Evolutionary conservation across 1,139 yeast genomes (phyloP).

Genomic region (Zygoascus hellenicus): DNA sequence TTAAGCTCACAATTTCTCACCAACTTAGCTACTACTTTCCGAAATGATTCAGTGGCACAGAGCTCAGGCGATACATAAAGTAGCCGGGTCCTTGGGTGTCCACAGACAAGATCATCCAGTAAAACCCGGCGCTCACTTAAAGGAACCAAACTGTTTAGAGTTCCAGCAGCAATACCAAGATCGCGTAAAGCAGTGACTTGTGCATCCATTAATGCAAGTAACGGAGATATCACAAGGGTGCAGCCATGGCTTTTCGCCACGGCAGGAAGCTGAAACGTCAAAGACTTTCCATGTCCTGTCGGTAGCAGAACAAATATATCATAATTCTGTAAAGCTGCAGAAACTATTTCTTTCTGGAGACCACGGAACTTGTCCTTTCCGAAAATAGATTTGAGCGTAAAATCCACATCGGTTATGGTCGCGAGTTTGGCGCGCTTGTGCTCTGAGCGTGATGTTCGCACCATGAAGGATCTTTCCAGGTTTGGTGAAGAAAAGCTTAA

Average conservation of each 20-base stretch:
- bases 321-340: slow-evolving; percentile 69
- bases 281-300: slow-evolving; percentile 97
- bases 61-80: slow-evolving; percentile 95
- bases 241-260: slow-evolving; percentile 42
- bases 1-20: slow-evolving; percentile 58
- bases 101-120: slow-evolving; percentile 48
- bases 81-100: slow-evolving; percentile 54
- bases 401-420: slow-evolving; percentile 2
- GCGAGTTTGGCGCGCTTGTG: not conserved
- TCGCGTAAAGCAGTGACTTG: slow-evolving; percentile 76
- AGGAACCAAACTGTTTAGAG: slow-evolving; percentile 66
- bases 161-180: slow-evolving; percentile 73
- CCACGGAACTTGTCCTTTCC: slow-evolving; percentile 64
- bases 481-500: no score
- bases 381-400: slow-evolving; percentile 49
- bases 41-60: slow-evolving; percentile 66
- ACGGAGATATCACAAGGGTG: slow-evolving; percentile 89
- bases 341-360: slow-evolving; percentile 82
- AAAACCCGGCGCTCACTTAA: slow-evolving; percentile 60
- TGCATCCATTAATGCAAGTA: slow-evolving; percentile 95
- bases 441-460: slow-evolving; percentile 18
- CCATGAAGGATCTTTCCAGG: slow-evolving; percentile 11
- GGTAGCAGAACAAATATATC: slow-evolving; percentile 98
- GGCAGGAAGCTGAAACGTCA: slow-evolving; percentile 95
- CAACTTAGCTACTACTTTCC: slow-evolving; percentile 54